These are phyloP conservation scores for Chrysochromulina parva DNA, from an alignment of 78 protist species.

Conservation along the genomic window DNA sequence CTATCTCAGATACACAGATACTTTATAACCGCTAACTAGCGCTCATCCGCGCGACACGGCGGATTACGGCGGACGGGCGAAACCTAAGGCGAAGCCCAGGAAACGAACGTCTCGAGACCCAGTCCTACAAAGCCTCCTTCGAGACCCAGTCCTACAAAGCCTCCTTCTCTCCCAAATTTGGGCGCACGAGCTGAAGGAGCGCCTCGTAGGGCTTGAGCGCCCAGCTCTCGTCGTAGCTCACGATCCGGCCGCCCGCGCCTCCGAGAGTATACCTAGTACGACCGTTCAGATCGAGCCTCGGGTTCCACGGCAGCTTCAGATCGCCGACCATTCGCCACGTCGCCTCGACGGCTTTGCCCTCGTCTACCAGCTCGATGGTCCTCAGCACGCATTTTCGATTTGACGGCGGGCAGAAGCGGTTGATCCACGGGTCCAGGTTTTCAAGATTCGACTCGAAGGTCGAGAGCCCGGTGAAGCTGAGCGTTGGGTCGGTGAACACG, in stretches of 20 bases:
- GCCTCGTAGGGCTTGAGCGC: not conserved
- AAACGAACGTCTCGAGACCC: too few species aligned
- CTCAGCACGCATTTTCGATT: not conserved
- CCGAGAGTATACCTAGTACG: not conserved
- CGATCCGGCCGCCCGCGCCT: not conserved
- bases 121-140: too few species aligned
- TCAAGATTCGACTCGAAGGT: not conserved
- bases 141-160: too few species aligned
- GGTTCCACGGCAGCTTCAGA: not conserved
- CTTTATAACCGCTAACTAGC: too few species aligned
- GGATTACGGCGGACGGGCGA: too few species aligned
- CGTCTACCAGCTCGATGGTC: not conserved
- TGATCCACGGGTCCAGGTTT: not conserved
- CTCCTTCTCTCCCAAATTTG: too few species aligned
- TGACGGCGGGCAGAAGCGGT: not conserved
- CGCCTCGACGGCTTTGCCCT: not conserved
- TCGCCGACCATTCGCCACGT: not conserved
- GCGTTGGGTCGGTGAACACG: constrained; percentile 24
- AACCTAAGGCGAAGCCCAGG: too few species aligned
- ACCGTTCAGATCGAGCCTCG: not conserved
- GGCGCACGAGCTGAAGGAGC: too few species aligned
- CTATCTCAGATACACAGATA: too few species aligned
- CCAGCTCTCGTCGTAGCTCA: not conserved
- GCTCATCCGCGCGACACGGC: too few species aligned
- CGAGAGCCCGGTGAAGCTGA: not conserved